Evolutionary conservation across 2,329 filamentous ascomycete species (phyloP), one percentile per base, ranked within the genome.

Genomic region (Fusarium beomiforme): DNA sequence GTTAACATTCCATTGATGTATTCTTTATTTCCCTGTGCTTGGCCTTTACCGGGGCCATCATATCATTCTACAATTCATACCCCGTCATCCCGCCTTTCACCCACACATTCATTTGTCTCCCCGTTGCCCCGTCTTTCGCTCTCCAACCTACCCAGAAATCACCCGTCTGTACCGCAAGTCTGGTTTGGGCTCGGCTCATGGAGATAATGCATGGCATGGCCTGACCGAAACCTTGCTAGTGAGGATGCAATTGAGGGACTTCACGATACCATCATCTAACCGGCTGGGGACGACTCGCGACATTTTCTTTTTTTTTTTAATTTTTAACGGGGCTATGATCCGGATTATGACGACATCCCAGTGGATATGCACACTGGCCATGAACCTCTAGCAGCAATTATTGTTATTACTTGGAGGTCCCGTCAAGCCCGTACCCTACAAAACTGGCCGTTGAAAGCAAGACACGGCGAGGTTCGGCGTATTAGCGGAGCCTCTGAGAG

Each of bases 401-500:
- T 34, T 17, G 16, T 39, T 21, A 23, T 37, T 36, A 36, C 33
- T 61, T 29, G 34, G 34, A 56, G 50, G 63, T 39, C 26, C 26
- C 26, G 26, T 29, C 46, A 63, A 39, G 21, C 42, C 26, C 26
- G 26, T 29, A 39, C 33, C 33, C 21, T 34, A 59, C 33, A 43
- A 60, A 56, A 44, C 60, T 63, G 62, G 62, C 55, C 56, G 62
- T 72, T 72, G 71, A 44, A 63, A 60, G 37, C 59, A 51, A 59
- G 51, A 60, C 50, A 53, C 70, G 64, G 65, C 70, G 37, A 67
- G 60, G 72, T 67, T 76, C 74, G 74, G 74, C 74, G 72, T 75
- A 76, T 76, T 76, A 75, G 74, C 74, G 74, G 74, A 76, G 74
- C 70, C 59, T 68, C 56, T 56, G 56, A 50, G 51, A 43, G 63